Conservation (phyloP, 495 filamentous ascomycete species). For the Evansstolkia leycettana region DNA sequence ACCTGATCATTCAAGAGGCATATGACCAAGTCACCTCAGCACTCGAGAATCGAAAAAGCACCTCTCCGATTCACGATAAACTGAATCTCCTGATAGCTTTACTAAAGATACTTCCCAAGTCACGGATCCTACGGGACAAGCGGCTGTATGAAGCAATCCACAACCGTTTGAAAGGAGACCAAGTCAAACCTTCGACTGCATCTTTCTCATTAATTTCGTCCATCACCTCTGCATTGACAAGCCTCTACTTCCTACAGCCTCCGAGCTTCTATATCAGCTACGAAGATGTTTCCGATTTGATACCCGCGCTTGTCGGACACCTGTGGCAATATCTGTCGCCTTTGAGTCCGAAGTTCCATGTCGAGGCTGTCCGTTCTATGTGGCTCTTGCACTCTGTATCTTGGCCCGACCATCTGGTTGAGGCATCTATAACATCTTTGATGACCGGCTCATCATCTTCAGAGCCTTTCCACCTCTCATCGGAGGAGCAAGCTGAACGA, state of each 20-base stretch:
- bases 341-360: slow-evolving; percentile 76
- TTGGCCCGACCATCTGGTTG: slow-evolving; percentile 47
- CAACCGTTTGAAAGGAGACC: slow-evolving; percentile 10
- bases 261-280: slow-evolving; percentile 37
- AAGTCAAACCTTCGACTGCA: slow-evolving; percentile 16
- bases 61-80: slow-evolving; percentile 23
- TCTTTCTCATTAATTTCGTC: slow-evolving; percentile 40
- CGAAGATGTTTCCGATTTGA: slow-evolving; percentile 48
- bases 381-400: slow-evolving; percentile 71
- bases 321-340: slow-evolving; percentile 74
- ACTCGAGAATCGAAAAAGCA: slow-evolving; percentile 13
- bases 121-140: slow-evolving; percentile 38
- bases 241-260: slow-evolving; percentile 42
- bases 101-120: slow-evolving; percentile 43
- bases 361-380: slow-evolving; percentile 76
- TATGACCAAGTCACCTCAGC: slow-evolving; percentile 37
- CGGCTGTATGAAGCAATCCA: slow-evolving; percentile 46
- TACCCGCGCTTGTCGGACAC: slow-evolving; percentile 52
- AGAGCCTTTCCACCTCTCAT: slow-evolving; percentile 16
- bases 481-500: slow-evolving; percentile 30
- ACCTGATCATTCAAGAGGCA: slow-evolving; percentile 50
- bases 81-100: slow-evolving; percentile 42
- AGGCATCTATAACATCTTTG: slow-evolving; percentile 66
- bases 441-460: slow-evolving; percentile 41
- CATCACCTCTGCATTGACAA: slow-evolving; percentile 47